These are phyloP conservation scores for Penicillium oxalicum DNA, from an alignment of 2,329 filamentous ascomycete species.

Conservation along the genomic window DNA sequence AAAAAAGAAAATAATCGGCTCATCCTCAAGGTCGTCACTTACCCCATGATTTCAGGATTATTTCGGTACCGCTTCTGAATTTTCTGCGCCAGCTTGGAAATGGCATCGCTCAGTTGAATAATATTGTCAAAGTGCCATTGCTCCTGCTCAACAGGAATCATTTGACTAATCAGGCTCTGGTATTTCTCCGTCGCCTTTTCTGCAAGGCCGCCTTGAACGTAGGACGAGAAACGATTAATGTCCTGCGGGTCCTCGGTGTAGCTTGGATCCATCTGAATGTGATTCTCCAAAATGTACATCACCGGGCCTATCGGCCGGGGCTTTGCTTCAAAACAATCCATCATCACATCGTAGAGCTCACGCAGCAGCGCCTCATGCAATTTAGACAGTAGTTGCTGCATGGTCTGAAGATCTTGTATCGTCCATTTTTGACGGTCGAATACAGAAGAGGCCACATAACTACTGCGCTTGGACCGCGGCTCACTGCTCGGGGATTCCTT, in stretches of 20 bases:
- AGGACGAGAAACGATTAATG: constrained; percentile 63
- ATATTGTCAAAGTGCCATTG: constrained; percentile 90
- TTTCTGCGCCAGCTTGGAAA: constrained; percentile 77
- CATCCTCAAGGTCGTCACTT: constrained; percentile 33
- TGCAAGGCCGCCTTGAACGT: constrained; percentile 66
- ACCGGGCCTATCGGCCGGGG: constrained; percentile 72
- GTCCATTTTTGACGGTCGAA: constrained; percentile 63
- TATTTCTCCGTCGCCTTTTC: constrained; percentile 75
- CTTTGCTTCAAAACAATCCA: constrained; percentile 84
- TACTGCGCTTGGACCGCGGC: constrained; percentile 51
- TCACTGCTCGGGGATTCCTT: constrained; percentile 65
- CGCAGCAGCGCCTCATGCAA: constrained; percentile 77
- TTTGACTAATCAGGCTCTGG: constrained; percentile 66
- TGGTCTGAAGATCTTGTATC: constrained; percentile 60
- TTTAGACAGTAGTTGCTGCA: constrained; percentile 67
- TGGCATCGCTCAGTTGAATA: constrained; percentile 77
- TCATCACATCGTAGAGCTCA: constrained; percentile 80
- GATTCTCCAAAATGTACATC: constrained; percentile 73
- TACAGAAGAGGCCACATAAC: constrained; percentile 44
- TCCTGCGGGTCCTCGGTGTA: constrained; percentile 69
- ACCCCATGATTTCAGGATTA: constrained; percentile 80
- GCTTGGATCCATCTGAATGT: constrained; percentile 70
- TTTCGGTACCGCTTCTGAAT: constrained; percentile 90
- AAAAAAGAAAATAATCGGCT: constrained; percentile 26
- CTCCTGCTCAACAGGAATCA: constrained; percentile 72